Evolutionary conservation across 2,329 filamentous ascomycete species (phyloP).

Genomic region (Coniochaeta hoffmannii): DNA sequence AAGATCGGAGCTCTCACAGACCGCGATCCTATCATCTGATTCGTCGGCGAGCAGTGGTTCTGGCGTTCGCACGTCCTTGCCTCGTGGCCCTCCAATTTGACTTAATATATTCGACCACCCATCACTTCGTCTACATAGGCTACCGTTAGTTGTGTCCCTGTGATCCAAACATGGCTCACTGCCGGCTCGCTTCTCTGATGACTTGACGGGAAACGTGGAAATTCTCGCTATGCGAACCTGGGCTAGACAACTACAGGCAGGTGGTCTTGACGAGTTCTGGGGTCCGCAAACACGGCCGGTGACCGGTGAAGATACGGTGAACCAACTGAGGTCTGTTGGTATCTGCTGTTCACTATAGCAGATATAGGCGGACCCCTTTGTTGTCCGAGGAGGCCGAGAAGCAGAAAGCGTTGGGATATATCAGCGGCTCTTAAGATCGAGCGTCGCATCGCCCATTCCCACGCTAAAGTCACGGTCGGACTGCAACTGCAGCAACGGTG

Average conservation of each 20-base stretch:
- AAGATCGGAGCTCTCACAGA: background rate
- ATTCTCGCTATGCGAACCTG: background rate
- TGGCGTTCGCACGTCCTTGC: background rate
- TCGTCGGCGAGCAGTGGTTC: background rate
- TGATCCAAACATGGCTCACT: background rate
- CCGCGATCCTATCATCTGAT: background rate
- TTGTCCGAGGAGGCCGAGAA: background rate
- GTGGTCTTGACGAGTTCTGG: background rate
- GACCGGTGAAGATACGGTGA: background rate
- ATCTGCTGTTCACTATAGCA: too few species aligned
- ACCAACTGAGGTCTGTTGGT: background rate
- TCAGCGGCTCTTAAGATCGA: background rate
- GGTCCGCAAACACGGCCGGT: background rate
- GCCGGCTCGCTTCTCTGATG: background rate
- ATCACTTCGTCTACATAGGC: too few species aligned
- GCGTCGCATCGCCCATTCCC: background rate
- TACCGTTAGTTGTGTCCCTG: background rate
- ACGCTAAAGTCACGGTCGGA: background rate
- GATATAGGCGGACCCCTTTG: too few species aligned
- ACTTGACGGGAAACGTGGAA: background rate
- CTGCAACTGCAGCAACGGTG: background rate
- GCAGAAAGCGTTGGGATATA: background rate
- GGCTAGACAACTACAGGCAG: background rate
- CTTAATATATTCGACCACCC: conserved; percentile 1
- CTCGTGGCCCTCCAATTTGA: background rate